Conservation (phyloP, 352 stramenopile species). For the Globisporangium emineosum region DNA sequence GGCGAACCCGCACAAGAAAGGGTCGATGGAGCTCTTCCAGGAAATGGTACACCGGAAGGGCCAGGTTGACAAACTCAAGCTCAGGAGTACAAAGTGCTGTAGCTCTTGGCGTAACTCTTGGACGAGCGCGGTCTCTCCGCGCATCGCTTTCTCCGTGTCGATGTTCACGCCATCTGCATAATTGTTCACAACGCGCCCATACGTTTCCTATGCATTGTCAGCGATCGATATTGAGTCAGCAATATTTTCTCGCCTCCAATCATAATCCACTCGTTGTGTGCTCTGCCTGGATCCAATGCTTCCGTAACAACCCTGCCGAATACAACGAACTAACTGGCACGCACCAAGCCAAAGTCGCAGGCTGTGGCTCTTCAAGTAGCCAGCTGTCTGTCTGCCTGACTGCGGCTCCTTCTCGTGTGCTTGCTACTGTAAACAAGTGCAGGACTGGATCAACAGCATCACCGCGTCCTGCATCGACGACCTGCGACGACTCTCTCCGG, state of each 20-base stretch:
- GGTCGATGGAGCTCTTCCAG: conserved; percentile 70
- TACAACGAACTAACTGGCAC: no score
- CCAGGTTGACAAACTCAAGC: no score
- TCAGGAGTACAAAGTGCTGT: no score
- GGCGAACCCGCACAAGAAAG: conserved; percentile 56
- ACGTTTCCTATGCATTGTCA: conserved; percentile 31
- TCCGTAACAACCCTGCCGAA: no score
- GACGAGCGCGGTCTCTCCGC: conserved; percentile 51
- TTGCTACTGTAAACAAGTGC: conserved; percentile 28
- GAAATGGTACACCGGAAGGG: no score
- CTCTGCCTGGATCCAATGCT: conserved; percentile 48
- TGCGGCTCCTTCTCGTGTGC: no score
- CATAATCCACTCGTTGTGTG: background rate
- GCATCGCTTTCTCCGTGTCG: conserved; percentile 68
- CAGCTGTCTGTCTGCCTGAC: no score
- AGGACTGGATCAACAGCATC: conserved; percentile 69
- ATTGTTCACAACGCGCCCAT: conserved; percentile 58
- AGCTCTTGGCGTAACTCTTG: conserved; percentile 63
- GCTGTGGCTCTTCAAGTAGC: no score
- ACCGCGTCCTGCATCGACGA: conserved; percentile 67
- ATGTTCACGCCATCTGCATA: conserved; percentile 84
- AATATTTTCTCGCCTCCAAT: no score
- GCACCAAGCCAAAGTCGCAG: no score
- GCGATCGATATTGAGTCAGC: background rate
- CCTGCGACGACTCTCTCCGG: conserved; percentile 55